Percentiles rank a stretch among this genome's conserved stretches.
Evolutionary conservation across 1,284 basidiomycete species (phyloP).

Genomic region (Hypsizygus ulmarius): DNA sequence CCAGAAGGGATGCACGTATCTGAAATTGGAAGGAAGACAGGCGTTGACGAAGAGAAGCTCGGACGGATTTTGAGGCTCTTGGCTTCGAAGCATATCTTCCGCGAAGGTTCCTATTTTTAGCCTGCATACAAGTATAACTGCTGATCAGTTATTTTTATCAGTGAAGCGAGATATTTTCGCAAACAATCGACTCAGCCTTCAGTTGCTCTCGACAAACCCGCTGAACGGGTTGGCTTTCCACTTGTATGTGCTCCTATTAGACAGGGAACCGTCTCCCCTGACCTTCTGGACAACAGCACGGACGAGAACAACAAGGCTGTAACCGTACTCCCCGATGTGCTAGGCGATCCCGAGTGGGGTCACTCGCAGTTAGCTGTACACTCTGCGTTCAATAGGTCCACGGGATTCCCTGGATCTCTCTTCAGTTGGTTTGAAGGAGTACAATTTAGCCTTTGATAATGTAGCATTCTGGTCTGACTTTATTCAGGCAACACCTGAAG

Average conservation of each 20-base stretch:
- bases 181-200: slow-evolving; percentile 33
- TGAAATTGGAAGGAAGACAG: slow-evolving; percentile 25
- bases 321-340: background rate
- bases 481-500: background rate
- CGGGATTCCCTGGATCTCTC: background rate
- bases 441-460: background rate
- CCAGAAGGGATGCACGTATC: slow-evolving; percentile 31
- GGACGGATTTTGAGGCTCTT: slow-evolving; percentile 35
- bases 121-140: background rate
- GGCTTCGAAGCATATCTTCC: slow-evolving; percentile 36
- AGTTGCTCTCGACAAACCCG: slow-evolving; percentile 27
- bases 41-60: slow-evolving; percentile 30
- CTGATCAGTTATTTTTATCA: background rate
- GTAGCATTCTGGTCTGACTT: background rate
- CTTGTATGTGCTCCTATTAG: slow-evolving; percentile 16
- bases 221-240: slow-evolving; percentile 22
- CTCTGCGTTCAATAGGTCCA: slow-evolving; percentile 6
- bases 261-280: too few species aligned
- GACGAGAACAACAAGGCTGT: slow-evolving; percentile 3
- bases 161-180: slow-evolving; percentile 28
- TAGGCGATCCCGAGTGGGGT: slow-evolving; percentile 13
- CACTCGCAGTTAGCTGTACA: background rate
- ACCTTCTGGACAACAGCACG: background rate
- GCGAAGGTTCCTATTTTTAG: slow-evolving; percentile 29
- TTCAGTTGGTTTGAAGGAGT: slow-evolving; percentile 12